Evolutionary conservation across 176 grass and related monocot species (phyloP), one percentile per base, ranked within the genome.

Genomic region (Lolium rigidum): DNA sequence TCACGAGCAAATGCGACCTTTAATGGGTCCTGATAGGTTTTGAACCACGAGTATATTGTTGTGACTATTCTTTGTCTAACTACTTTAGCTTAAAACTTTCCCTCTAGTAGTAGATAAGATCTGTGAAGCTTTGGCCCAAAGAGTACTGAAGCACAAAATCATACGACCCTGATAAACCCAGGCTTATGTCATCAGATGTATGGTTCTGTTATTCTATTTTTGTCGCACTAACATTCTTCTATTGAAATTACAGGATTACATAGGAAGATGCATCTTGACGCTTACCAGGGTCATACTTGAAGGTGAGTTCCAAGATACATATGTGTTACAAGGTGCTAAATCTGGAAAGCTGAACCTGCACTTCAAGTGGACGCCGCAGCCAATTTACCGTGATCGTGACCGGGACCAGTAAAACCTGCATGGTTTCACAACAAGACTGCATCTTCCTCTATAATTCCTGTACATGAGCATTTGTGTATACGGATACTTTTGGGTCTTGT

Each of bases 201-300:
- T 77, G 16, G 47, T 77, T 12, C 14, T 84, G 80, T 54, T 65
- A 56, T 87, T 85, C 16, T 80, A 13, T 54, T 39, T 43, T 8
- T n/a, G 6, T 61, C 26, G 15, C 35, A 22, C 70, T 81, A 77
- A 83, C 24, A 54, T 52, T 37, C 59, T 57, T 52, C 48, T n/a
- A 11, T 44, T 68, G 59, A 59, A 58, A 79, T 89, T 77, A 0
- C 74, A 98, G 96, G 96, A 95, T 85, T 94, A 94, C 66, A 86
- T 98, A 50, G 96, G 96, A 39, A 95, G 96, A 82, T 98, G 96
- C 88, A 98, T 95, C 80, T 88, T 98, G 93, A 98, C 96, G 16
- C 89, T 98, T 12, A 98, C 93, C 28, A 94, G 86, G 50, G 96
- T 92, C 17, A 80, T 98, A 80, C 57, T 95, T 21, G 96, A 98